These are phyloP conservation scores for Endoconidiophora polonica DNA, from an alignment of 2,329 filamentous ascomycete genomes.

Conservation along the genomic window DNA sequence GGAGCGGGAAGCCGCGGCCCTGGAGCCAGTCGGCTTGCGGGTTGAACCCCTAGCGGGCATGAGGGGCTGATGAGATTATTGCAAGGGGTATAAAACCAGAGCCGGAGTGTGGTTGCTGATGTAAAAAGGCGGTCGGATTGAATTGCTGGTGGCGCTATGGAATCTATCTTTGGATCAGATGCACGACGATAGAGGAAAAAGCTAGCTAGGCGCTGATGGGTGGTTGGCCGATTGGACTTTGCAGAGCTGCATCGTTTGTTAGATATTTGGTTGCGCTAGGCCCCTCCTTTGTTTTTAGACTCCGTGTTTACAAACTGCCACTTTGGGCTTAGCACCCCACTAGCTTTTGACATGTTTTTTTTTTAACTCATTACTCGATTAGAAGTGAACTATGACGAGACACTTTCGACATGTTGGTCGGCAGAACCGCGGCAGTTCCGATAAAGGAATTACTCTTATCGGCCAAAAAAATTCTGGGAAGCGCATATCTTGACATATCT, in stretches of 20 bases:
- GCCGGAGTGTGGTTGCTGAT: background rate
- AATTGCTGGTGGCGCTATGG: background rate
- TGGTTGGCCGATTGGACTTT: background rate
- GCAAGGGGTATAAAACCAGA: no score
- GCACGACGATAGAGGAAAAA: no score
- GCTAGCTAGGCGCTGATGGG: no score
- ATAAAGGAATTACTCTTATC: slow-evolving; percentile 13
- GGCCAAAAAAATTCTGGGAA: slow-evolving; percentile 6
- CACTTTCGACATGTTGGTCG: background rate
- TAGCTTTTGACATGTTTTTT: background rate
- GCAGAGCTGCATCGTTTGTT: background rate
- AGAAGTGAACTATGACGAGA: no score
- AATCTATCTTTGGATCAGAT: no score
- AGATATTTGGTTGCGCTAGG: background rate
- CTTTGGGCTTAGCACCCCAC: slow-evolving; percentile 5
- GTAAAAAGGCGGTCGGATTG: background rate
- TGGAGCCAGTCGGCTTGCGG: slow-evolving; percentile 25
- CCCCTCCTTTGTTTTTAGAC: slow-evolving; percentile 1
- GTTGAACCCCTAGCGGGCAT: slow-evolving; percentile 30
- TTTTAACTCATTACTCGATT: no score
- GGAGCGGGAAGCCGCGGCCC: slow-evolving; percentile 26
- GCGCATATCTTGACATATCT: background rate
- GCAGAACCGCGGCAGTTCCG: slow-evolving; percentile 7
- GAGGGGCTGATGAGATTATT: slow-evolving; percentile 29
- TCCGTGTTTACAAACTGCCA: slow-evolving; percentile 12